Evolutionary conservation across 1,139 yeast genomes (phyloP).

Genomic region (Candida sp.): DNA sequence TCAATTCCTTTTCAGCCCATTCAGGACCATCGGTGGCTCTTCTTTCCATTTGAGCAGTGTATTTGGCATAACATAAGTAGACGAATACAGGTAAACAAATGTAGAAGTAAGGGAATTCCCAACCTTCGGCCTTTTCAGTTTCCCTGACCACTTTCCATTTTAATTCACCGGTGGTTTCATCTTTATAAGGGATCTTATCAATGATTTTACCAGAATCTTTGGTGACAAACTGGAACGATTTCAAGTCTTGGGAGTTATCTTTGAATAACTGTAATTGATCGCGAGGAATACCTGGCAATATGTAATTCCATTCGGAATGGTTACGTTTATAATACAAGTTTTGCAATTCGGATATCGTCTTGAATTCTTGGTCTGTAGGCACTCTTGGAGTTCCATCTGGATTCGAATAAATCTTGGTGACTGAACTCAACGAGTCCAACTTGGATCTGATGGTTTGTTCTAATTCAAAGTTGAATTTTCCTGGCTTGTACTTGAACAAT

Average conservation of each 20-base stretch:
- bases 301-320: conserved; percentile 59
- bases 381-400: conserved; percentile 76
- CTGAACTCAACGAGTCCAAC: conserved; percentile 49
- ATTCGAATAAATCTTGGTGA: conserved; percentile 63
- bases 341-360: conserved; percentile 71
- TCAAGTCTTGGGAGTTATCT: conserved; percentile 64
- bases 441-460: conserved; percentile 43
- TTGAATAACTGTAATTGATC: conserved; percentile 58
- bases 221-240: conserved; percentile 55
- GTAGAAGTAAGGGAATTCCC: conserved; percentile 76
- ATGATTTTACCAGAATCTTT: conserved; percentile 67
- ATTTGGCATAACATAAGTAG: conserved; percentile 42
- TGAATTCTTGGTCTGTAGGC: conserved; percentile 70
- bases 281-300: conserved; percentile 49
- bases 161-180: conserved; percentile 72
- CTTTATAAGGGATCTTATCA: conserved; percentile 84
- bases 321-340: conserved; percentile 58
- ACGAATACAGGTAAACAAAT: conserved; percentile 63
- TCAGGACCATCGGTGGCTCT: conserved; percentile 51
- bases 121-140: conserved; percentile 74
- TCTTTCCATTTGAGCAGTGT: conserved; percentile 42
- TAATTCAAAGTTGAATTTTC: conserved; percentile 37
- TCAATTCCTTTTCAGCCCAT: conserved; percentile 85
- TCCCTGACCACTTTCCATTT: conserved; percentile 80
- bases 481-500: conserved; percentile 35